phyloP scores from a whole-genome alignment of 2,329 filamentous ascomycete genomes.

The Colletotrichum karsti region DNA sequence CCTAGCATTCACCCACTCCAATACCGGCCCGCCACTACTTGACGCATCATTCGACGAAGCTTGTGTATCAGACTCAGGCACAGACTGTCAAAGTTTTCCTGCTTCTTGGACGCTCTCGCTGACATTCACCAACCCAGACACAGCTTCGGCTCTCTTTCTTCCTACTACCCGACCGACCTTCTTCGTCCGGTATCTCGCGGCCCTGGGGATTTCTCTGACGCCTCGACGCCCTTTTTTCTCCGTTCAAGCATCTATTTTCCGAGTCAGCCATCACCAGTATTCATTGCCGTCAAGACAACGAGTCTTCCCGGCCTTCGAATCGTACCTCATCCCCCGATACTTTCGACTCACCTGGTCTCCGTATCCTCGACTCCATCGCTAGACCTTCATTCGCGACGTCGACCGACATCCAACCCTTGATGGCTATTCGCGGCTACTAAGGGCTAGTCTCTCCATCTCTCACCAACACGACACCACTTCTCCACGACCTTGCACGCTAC shows the following conservation, averaged over 20 bases:
- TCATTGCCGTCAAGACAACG: neutral
- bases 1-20: neutral
- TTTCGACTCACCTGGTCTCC: neutral
- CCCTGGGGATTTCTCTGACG: neutral
- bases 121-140: constrained; percentile 7
- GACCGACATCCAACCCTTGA: constrained; percentile 11
- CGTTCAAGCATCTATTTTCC: constrained; percentile 5
- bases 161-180: constrained; percentile 8
- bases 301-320: neutral
- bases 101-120: constrained; percentile 5
- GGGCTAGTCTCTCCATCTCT: constrained; percentile 2
- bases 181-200: constrained; percentile 23
- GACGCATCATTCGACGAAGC: constrained; percentile 29
- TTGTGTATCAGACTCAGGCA: constrained; percentile 30
- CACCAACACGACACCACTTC: neutral
- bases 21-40: constrained; percentile 19
- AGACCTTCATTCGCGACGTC: neutral
- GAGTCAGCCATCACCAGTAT: constrained; percentile 11
- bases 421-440: constrained; percentile 25
- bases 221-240: neutral
- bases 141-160: constrained; percentile 5
- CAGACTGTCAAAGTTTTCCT: constrained; percentile 27
- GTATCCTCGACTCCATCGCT: neutral
- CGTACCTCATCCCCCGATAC: neutral
- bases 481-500: neutral